phyloP scores from a whole-genome alignment of 208 protist species.

The Leptomonas pyrrhocoris region DNA sequence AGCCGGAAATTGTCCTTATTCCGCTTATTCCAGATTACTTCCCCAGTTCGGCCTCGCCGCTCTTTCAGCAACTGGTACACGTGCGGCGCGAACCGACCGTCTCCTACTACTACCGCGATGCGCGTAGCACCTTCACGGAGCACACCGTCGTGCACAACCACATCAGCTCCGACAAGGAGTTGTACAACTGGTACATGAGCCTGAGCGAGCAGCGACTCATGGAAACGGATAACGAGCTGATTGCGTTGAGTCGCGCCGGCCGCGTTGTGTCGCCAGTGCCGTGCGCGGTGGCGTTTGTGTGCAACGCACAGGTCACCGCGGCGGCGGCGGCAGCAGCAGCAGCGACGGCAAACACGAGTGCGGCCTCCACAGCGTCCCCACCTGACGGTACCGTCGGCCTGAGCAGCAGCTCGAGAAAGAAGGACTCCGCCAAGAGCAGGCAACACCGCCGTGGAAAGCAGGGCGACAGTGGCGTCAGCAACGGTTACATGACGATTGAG shows the following conservation, averaged over 20 bases:
- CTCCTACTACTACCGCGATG: constrained; percentile 52
- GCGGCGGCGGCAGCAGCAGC: not conserved
- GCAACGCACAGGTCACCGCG: constrained; percentile 23
- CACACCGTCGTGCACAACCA: constrained; percentile 28
- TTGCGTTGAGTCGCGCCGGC: constrained; percentile 47
- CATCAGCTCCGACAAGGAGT: constrained; percentile 39
- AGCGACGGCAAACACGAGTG: not conserved
- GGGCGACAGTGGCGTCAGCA: constrained; percentile 1
- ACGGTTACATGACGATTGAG: constrained; percentile 41
- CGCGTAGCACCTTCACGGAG: constrained; percentile 29
- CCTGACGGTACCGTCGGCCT: not conserved
- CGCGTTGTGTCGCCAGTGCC: constrained; percentile 62
- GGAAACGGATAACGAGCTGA: constrained; percentile 65
- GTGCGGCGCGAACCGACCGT: constrained; percentile 48
- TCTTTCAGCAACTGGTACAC: constrained; percentile 58
- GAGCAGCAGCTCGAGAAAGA: constrained; percentile 6
- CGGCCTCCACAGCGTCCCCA: not conserved
- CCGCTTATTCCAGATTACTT: constrained; percentile 75
- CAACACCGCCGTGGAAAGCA: constrained; percentile 10
- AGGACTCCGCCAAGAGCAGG: constrained; percentile 7
- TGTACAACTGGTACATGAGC: constrained; percentile 71
- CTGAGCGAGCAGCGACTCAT: constrained; percentile 60
- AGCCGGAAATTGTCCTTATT: constrained; percentile 58
- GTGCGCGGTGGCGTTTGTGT: constrained; percentile 68
- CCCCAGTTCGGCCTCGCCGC: constrained; percentile 36